These are phyloP conservation scores for Suillus tomentosus DNA, from an alignment of 768 basidiomycete species.

Conservation along the genomic window DNA sequence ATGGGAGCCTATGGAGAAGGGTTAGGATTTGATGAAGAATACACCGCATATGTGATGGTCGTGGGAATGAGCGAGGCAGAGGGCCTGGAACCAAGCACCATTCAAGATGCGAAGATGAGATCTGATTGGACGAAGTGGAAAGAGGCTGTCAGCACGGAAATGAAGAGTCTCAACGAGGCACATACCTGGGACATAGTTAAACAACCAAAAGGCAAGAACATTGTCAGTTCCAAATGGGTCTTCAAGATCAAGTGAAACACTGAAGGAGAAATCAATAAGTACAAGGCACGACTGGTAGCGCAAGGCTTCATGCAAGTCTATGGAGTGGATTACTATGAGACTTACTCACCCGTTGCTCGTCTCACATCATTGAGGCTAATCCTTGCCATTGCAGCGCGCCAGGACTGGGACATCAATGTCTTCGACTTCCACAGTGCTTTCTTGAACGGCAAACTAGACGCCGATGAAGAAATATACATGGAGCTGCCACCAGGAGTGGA, in stretches of 20 bases:
- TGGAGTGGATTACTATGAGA: conserved; percentile 14
- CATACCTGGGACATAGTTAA: background rate
- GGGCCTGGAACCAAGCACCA: background rate
- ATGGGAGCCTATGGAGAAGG: conserved; percentile 4
- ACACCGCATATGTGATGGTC: conserved; percentile 1
- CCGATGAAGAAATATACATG: conserved; percentile 26
- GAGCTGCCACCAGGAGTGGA: conserved; percentile 33
- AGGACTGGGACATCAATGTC: conserved; percentile 39
- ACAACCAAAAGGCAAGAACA: too few species aligned
- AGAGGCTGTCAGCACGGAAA: background rate
- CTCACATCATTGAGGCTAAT: background rate
- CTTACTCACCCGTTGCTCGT: background rate
- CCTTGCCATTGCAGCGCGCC: conserved; percentile 26
- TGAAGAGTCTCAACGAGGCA: too few species aligned
- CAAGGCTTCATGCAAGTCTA: conserved; percentile 13
- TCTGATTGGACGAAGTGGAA: conserved; percentile 6
- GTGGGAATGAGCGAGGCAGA: background rate
- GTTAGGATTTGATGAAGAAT: conserved; percentile 3
- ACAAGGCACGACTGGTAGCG: background rate
- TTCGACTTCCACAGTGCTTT: conserved; percentile 46
- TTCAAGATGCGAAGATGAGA: background rate
- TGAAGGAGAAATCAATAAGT: conserved; percentile 29
- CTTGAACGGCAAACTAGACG: conserved; percentile 40
- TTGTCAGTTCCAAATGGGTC: conserved; percentile 38
- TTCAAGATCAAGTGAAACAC: conserved; percentile 43